Conservation (phyloP, 148 eudicot species). For the Heliosperma pusillum region DNA sequence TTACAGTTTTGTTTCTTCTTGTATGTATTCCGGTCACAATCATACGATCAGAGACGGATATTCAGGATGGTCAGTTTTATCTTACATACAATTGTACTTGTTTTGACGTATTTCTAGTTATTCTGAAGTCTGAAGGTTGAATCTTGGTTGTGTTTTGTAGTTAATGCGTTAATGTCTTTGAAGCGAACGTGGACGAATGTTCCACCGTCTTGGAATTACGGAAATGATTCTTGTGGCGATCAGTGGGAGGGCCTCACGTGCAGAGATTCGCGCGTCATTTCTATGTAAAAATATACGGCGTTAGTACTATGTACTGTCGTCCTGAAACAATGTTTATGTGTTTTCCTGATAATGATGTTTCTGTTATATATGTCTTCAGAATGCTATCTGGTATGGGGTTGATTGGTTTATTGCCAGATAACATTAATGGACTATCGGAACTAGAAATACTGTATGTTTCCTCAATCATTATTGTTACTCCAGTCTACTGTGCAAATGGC, state of each 20-base stretch:
- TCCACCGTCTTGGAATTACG: slow-evolving; percentile 59
- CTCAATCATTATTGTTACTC: background rate
- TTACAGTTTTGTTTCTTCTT: slow-evolving; percentile 28
- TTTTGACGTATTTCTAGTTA: background rate
- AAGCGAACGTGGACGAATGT: slow-evolving; percentile 39
- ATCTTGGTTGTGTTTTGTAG: slow-evolving; percentile 27
- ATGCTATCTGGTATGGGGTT: slow-evolving; percentile 46
- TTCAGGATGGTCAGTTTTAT: slow-evolving; percentile 45
- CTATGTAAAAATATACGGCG: slow-evolving; percentile 54
- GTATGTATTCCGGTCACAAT: slow-evolving; percentile 29
- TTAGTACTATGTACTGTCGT: no score
- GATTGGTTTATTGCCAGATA: slow-evolving; percentile 55
- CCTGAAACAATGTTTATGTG: no score
- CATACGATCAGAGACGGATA: slow-evolving; percentile 35
- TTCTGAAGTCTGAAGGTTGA: background rate
- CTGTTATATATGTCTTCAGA: slow-evolving; percentile 31
- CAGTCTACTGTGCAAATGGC: no score
- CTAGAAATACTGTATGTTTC: slow-evolving; percentile 56
- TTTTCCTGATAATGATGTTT: background rate
- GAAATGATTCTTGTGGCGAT: slow-evolving; percentile 52
- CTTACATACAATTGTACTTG: background rate
- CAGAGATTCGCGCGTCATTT: slow-evolving; percentile 43
- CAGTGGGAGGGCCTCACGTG: slow-evolving; percentile 67
- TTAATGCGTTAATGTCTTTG: slow-evolving; percentile 35
- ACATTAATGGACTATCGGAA: slow-evolving; percentile 42